Percentiles rank a stretch among this genome's conserved stretches.
These are phyloP conservation scores for Beauveria varroae DNA, from an alignment of 2,329 filamentous ascomycete genomes.

Conservation along the genomic window DNA sequence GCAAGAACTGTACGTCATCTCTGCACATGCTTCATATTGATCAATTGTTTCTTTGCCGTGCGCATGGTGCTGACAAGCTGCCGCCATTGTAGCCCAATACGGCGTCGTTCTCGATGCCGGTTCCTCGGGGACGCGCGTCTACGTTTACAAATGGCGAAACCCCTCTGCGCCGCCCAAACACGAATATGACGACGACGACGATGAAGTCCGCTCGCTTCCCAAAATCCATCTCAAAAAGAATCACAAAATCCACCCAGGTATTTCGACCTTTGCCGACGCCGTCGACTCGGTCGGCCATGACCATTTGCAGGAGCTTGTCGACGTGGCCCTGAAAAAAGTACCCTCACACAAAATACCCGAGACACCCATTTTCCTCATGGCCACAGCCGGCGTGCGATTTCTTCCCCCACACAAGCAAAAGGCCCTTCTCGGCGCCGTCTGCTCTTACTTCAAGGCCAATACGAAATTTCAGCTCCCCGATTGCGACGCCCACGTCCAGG, in stretches of 20 bases:
- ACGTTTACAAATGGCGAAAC: constrained; percentile 92
- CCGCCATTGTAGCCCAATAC: constrained; percentile 51
- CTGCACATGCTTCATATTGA: neutral
- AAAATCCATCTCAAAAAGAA: constrained; percentile 78
- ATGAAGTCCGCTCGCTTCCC: constrained; percentile 58
- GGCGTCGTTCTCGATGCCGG: constrained; percentile 96
- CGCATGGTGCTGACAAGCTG: neutral
- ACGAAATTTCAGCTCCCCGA: constrained; percentile 84
- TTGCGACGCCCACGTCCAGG: constrained; percentile 81
- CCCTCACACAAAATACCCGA: constrained; percentile 68
- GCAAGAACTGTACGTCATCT: constrained; percentile 26
- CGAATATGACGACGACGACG: constrained; percentile 23
- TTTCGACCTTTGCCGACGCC: constrained; percentile 80
- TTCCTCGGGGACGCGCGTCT: constrained; percentile 90
- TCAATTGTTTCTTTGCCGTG: neutral
- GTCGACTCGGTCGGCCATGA: constrained; percentile 71
- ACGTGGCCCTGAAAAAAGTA: constrained; percentile 73
- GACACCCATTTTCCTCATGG: constrained; percentile 90
- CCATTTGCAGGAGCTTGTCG: constrained; percentile 70
- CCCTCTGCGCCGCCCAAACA: constrained; percentile 53
- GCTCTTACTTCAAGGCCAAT: constrained; percentile 68
- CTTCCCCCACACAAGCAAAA: constrained; percentile 66
- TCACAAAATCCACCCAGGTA: constrained; percentile 88
- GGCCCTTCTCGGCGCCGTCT: constrained; percentile 68
- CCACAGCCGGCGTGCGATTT: constrained; percentile 90